Percentiles rank a stretch among this genome's conserved stretches.
Conservation (phyloP, 495 filamentous ascomycete genomes). For the Neurospora sp. region DNA sequence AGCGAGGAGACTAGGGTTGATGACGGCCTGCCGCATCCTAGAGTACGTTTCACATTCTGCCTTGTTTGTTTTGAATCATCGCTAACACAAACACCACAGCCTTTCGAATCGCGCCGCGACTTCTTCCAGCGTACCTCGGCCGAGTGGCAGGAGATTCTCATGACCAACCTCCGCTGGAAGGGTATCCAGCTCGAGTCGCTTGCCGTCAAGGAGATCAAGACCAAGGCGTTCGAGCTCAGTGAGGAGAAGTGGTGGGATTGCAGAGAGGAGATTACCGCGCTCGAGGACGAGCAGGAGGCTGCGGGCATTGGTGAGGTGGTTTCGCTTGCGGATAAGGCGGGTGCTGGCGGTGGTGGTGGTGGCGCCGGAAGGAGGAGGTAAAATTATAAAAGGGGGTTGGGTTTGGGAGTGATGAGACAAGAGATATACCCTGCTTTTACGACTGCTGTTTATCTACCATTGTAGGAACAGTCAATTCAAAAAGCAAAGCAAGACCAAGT, state of each 20-base stretch:
- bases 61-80: neutral
- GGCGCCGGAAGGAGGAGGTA: slow-evolving; percentile 25
- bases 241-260: slow-evolving; percentile 99
- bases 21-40: slow-evolving; percentile 51
- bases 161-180: slow-evolving; percentile 55
- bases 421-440: neutral
- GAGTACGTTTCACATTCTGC: slow-evolving; percentile 22
- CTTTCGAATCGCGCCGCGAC: slow-evolving; percentile 84
- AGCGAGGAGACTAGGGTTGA: slow-evolving; percentile 39
- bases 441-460: neutral
- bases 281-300: slow-evolving; percentile 95
- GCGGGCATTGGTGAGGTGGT: slow-evolving; percentile 94
- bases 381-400: neutral
- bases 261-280: slow-evolving; percentile 80
- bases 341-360: slow-evolving; percentile 41
- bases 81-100: slow-evolving; percentile 48
- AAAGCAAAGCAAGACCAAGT: neutral
- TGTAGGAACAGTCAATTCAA: neutral
- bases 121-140: slow-evolving; percentile 84
- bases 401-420: neutral
- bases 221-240: slow-evolving; percentile 74
- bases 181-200: slow-evolving; percentile 49
- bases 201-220: slow-evolving; percentile 81
- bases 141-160: slow-evolving; percentile 78
- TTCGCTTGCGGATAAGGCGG: slow-evolving; percentile 60